phyloP scores from a whole-genome alignment of 2,329 filamentous ascomycete species.

The Claviceps sp. region DNA sequence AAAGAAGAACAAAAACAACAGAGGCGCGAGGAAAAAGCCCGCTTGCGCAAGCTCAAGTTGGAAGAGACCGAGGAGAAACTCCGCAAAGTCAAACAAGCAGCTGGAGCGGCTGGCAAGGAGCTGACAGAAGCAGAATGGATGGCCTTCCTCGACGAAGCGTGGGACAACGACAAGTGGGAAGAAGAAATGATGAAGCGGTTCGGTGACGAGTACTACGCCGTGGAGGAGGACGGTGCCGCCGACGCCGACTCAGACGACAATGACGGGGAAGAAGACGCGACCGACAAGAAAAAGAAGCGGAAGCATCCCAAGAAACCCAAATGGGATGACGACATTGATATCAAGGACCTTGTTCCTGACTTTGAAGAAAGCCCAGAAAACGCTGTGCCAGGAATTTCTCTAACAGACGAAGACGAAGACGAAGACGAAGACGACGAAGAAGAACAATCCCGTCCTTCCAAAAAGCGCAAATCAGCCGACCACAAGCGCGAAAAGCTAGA shows the following conservation, averaged over 20 bases:
- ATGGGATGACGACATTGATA: constrained; percentile 97
- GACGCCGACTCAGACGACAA: constrained; percentile 47
- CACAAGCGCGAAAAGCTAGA: constrained; percentile 44
- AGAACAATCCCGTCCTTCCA: constrained; percentile 33
- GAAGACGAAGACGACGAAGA: constrained; percentile 27
- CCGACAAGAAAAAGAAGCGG: constrained; percentile 37
- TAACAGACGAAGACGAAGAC: constrained; percentile 32
- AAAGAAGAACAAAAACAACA: constrained; percentile 68
- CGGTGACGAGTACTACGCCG: constrained; percentile 80
- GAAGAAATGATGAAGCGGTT: constrained; percentile 79
- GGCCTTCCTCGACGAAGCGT: constrained; percentile 72
- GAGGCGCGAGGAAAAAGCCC: constrained; percentile 66
- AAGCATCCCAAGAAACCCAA: constrained; percentile 44
- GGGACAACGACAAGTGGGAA: constrained; percentile 85
- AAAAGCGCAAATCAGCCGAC: constrained; percentile 47
- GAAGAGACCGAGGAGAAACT: constrained; percentile 85
- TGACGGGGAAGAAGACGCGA: constrained; percentile 11
- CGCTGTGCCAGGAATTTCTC: constrained; percentile 34
- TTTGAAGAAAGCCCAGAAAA: constrained; percentile 52
- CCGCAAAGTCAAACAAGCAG: constrained; percentile 76
- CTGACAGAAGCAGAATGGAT: constrained; percentile 69
- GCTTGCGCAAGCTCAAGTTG: constrained; percentile 75
- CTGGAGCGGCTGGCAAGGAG: constrained; percentile 57
- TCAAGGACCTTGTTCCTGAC: constrained; percentile 79
- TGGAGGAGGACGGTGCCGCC: constrained; percentile 38